Evolutionary conservation across 371 early-diverging fungal genomes (phyloP), one percentile per base, ranked within the genome.

Genomic region (Mucor irregularis): DNA sequence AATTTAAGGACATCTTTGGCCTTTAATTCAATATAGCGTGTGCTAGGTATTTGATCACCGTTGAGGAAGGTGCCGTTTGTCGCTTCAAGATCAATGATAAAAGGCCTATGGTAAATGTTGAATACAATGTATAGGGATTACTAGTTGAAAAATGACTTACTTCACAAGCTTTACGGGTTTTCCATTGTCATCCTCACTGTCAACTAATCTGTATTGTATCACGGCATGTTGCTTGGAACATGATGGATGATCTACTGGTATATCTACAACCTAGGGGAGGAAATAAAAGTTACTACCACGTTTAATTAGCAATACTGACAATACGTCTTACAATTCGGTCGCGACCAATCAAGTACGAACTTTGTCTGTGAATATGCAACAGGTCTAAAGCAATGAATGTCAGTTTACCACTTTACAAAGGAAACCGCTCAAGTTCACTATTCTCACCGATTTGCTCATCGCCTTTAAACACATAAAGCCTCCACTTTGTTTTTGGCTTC

Each of bases 401-500:
- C 14, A 30, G n/a, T 17, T 17, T 40, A 11, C 28, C 14, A 22
- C 9, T 11, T 26, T 3, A 31, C n/a, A n/a, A n/a, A n/a, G n/a
- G n/a, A n/a, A n/a, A n/a, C n/a, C n/a, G n/a, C n/a, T n/a, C n/a
- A n/a, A n/a, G n/a, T n/a, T n/a, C n/a, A 33, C 7, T 9, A 14
- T 25, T 53, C 1, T 53, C 75, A 89, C 90, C 96, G 29, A 93
- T 73, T 61, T 93, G 89, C 44, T 95, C 86, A 43, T 86, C 83
- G 33, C 90, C 92, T 65, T 96, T 96, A 70, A 95, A 97, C 0
- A 95, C 92, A 68, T 95, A 93, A 22, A 96, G 69, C 54, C 96
- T 80, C 89, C 90, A 95, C 52, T 77, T 78, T 19, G 70, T 61
- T 8, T 59, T 74, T 1, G 96, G 93, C 46, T 86, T 87, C 25